Percentiles rank a stretch among this genome's conserved stretches.
phyloP scores from a whole-genome alignment of 2,329 filamentous ascomycete species.

The Verticillium isaacii region DNA sequence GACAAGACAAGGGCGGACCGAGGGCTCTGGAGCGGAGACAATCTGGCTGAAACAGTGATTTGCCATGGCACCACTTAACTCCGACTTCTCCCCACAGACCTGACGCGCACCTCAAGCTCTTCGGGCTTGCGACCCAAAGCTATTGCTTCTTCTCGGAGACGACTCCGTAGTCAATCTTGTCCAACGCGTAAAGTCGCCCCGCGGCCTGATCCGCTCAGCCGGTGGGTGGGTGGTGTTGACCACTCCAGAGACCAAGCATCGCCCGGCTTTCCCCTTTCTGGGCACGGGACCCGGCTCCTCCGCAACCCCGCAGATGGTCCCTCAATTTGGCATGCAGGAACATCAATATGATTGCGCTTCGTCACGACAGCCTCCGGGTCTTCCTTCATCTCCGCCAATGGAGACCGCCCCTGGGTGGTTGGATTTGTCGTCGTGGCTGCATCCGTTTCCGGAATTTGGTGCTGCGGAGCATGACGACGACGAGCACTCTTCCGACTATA shows the following conservation, averaged over 20 bases:
- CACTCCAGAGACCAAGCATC: background rate
- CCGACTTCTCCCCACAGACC: background rate
- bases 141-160: background rate
- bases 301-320: constrained; percentile 9
- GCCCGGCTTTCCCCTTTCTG: constrained; percentile 7
- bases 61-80: background rate
- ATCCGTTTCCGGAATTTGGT: background rate
- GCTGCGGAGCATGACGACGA: background rate
- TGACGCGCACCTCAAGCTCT: too few relatives aligned
- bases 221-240: background rate
- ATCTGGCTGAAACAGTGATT: background rate
- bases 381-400: background rate
- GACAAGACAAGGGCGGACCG: background rate
- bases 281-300: constrained; percentile 12
- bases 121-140: background rate
- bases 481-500: background rate
- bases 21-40: background rate
- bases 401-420: background rate
- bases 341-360: background rate
- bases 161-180: background rate
- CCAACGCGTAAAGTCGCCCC: background rate
- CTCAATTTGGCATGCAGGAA: background rate
- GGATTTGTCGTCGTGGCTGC: background rate
- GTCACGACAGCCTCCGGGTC: background rate
- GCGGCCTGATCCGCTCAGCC: constrained; percentile 8